A percentile compares a stretch with the other conserved stretches of the same genome.
phyloP scores from a whole-genome alignment of 2,329 filamentous ascomycete genomes.

The Trichoderma simmonsii region DNA sequence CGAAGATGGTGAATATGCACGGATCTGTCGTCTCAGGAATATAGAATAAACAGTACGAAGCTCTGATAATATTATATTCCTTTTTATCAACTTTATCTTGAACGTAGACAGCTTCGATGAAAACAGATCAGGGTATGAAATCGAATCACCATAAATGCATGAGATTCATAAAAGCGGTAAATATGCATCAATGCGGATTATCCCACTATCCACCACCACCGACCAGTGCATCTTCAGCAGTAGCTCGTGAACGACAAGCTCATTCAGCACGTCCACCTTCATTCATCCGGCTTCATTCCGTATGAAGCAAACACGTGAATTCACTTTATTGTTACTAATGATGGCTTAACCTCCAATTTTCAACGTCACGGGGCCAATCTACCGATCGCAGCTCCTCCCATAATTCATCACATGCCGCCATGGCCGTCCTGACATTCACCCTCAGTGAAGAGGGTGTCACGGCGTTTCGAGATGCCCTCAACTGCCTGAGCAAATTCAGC shows the following conservation, averaged over 20 bases:
- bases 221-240: not conserved
- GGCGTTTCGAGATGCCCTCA: slow-evolving; percentile 68
- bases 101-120: not conserved
- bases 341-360: too few species aligned
- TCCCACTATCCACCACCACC: not conserved
- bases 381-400: not conserved
- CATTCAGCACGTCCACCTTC: not conserved
- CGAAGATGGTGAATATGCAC: not conserved
- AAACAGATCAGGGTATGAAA: too few species aligned
- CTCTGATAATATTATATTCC: not conserved
- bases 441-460: slow-evolving; percentile 69
- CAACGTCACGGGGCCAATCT: not conserved
- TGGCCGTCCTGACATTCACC: slow-evolving; percentile 69
- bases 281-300: not conserved
- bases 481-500: slow-evolving; percentile 75
- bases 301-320: not conserved
- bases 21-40: not conserved
- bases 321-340: not conserved
- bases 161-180: not conserved
- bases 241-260: not conserved
- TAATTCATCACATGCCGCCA: slow-evolving; percentile 26
- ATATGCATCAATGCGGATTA: not conserved
- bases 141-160: too few species aligned
- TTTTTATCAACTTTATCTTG: not conserved
- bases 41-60: not conserved